Conservation (phyloP, 1,139 yeast species). For the Wickerhamomyces sp. region DNA sequence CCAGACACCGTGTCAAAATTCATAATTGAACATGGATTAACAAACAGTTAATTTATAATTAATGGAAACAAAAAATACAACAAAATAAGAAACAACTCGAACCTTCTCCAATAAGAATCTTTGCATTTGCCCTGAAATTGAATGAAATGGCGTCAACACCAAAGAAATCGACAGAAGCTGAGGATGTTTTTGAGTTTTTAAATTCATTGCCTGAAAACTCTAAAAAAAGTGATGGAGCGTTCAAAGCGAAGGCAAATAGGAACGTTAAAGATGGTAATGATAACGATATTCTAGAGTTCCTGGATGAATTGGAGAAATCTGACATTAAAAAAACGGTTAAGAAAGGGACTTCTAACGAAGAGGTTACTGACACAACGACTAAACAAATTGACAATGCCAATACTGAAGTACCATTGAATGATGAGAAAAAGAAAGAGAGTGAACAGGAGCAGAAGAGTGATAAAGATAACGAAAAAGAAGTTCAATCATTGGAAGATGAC, state of each 20-base stretch:
- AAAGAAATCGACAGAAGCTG: slow-evolving; percentile 43
- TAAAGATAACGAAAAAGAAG: slow-evolving; percentile 8
- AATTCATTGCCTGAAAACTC: slow-evolving; percentile 76
- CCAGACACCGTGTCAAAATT: background rate
- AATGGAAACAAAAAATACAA: background rate
- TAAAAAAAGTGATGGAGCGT: slow-evolving; percentile 25
- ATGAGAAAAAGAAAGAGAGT: slow-evolving; percentile 5
- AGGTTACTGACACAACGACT: slow-evolving; percentile 3
- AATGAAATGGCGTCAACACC: slow-evolving; percentile 19
- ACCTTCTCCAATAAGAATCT: background rate
- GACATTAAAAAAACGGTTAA: slow-evolving; percentile 12
- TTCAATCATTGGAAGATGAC: too few relatives aligned
- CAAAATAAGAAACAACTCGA: background rate
- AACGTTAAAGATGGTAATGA: slow-evolving; percentile 50
- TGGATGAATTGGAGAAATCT: slow-evolving; percentile 64
- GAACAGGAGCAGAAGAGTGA: slow-evolving; percentile 7
- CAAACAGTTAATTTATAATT: too few relatives aligned
- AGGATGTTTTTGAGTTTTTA: slow-evolving; percentile 85
- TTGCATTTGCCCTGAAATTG: too few relatives aligned
- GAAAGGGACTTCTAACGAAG: background rate
- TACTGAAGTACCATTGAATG: background rate
- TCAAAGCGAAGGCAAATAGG: slow-evolving; percentile 21
- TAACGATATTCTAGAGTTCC: slow-evolving; percentile 78
- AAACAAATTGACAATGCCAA: background rate
- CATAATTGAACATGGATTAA: too few relatives aligned